phyloP scores from a whole-genome alignment of 2,329 filamentous ascomycete species.

The Xylariaceae sp. region DNA sequence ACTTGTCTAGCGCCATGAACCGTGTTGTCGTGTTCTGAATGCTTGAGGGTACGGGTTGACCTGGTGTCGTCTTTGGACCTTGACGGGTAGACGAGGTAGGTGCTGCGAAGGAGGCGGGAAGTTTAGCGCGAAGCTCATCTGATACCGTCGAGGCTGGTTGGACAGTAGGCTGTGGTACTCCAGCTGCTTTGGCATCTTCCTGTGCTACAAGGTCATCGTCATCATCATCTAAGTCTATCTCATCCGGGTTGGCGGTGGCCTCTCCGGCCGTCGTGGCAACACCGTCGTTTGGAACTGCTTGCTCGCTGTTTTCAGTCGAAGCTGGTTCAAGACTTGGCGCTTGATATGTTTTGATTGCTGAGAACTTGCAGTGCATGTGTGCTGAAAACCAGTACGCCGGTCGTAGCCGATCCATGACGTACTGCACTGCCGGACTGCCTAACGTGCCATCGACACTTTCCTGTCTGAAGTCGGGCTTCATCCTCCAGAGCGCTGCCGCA shows the following conservation, averaged over 20 bases:
- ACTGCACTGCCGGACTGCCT: slow-evolving; percentile 74
- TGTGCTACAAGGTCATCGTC: slow-evolving; percentile 33
- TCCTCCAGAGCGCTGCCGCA: slow-evolving; percentile 60
- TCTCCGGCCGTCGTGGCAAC: slow-evolving; percentile 8
- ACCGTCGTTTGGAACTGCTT: slow-evolving; percentile 6
- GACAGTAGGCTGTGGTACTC: slow-evolving; percentile 10
- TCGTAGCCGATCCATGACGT: slow-evolving; percentile 75
- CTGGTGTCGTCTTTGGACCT: slow-evolving; percentile 41
- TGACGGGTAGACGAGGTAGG: slow-evolving; percentile 38
- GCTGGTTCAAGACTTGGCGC: slow-evolving; percentile 23
- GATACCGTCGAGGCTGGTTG: slow-evolving; percentile 41
- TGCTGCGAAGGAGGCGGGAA: slow-evolving; percentile 69
- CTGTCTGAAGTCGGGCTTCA: slow-evolving; percentile 69
- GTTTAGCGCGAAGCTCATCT: slow-evolving; percentile 64
- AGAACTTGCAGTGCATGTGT: slow-evolving; percentile 86
- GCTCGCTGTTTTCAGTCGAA: background rate
- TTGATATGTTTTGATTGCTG: slow-evolving; percentile 60
- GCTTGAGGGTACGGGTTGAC: slow-evolving; percentile 61
- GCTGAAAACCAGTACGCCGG: slow-evolving; percentile 91
- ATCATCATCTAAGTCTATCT: slow-evolving; percentile 66
- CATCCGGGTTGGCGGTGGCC: slow-evolving; percentile 12
- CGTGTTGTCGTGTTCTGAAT: slow-evolving; percentile 77
- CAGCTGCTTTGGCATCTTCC: slow-evolving; percentile 10
- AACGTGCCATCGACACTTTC: slow-evolving; percentile 74
- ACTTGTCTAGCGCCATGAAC: slow-evolving; percentile 92